Evolutionary conservation across 1,284 basidiomycete genomes (phyloP).

Genomic region (Rhodotorula sp.): DNA sequence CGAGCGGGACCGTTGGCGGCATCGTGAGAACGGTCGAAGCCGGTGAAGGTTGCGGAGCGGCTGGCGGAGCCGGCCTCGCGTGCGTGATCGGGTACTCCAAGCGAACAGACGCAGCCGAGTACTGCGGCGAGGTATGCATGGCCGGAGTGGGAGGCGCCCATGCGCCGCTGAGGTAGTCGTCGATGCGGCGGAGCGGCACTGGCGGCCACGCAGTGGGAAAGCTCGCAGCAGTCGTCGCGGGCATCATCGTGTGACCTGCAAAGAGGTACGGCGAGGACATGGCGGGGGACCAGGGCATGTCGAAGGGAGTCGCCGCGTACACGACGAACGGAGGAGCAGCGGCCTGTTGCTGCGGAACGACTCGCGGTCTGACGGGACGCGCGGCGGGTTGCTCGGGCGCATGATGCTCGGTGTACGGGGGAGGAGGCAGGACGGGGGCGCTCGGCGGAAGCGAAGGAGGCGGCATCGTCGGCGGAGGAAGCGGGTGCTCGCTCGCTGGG

Average conservation of each 20-base stretch:
- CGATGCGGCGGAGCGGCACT: constrained; percentile 18
- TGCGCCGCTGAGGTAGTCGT: constrained; percentile 6
- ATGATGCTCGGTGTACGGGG: not conserved
- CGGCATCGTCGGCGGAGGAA: constrained; percentile 2
- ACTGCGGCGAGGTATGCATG: not conserved
- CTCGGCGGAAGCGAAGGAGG: not conserved
- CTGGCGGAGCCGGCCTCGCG: too few species aligned
- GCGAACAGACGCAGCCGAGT: too few species aligned
- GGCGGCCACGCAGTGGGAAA: constrained; percentile 19
- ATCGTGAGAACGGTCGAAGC: not conserved
- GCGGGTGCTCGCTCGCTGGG: constrained; percentile 17
- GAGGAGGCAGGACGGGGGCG: not conserved
- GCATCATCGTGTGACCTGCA: not conserved
- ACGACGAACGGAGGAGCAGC: not conserved
- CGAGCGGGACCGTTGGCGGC: too few species aligned
- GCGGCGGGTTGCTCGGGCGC: not conserved
- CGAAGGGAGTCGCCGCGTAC: not conserved
- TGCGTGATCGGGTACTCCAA: too few species aligned
- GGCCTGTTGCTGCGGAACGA: not conserved
- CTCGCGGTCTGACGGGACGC: not conserved
- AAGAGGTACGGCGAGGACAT: not conserved
- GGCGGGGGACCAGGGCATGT: not conserved
- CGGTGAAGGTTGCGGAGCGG: not conserved
- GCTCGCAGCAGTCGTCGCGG: not conserved
- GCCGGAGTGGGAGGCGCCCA: not conserved